These are phyloP conservation scores for Dendrobium nobile DNA, from an alignment of 106 monocot genomes.

Conservation along the genomic window DNA sequence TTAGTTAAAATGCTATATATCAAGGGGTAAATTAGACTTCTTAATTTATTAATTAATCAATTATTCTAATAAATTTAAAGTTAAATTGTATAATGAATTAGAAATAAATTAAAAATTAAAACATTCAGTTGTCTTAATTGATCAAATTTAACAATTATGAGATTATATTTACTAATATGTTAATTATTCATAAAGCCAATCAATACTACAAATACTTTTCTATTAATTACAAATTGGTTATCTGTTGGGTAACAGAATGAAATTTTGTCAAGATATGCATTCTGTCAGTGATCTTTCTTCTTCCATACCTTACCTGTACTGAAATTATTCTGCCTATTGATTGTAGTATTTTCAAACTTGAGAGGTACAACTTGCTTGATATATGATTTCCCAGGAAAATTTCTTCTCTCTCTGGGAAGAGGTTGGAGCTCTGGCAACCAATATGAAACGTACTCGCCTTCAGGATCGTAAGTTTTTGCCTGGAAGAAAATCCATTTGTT, in stretches of 20 bases:
- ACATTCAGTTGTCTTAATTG: too few species aligned
- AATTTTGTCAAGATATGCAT: not conserved
- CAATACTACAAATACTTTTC: too few species aligned
- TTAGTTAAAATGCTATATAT: too few species aligned
- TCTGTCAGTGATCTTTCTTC: not conserved
- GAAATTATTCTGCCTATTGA: constrained; percentile 12
- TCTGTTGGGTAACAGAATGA: not conserved
- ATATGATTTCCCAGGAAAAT: constrained; percentile 68
- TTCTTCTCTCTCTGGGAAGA: constrained; percentile 69
- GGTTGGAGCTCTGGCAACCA: constrained; percentile 68
- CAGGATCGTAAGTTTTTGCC: constrained; percentile 87
- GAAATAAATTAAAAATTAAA: too few species aligned
- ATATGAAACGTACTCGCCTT: constrained; percentile 77
- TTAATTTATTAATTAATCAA: too few species aligned
- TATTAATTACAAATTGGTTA: too few species aligned
- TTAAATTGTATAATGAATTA: too few species aligned
- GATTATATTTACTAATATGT: too few species aligned
- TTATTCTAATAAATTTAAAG: too few species aligned
- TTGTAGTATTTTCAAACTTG: constrained; percentile 43
- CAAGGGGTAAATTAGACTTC: too few species aligned
- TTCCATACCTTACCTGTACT: not conserved
- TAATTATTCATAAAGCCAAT: too few species aligned
- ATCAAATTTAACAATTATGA: too few species aligned
- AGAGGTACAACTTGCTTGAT: constrained; percentile 68
- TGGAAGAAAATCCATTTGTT: constrained; percentile 6